phyloP scores from a whole-genome alignment of 1,284 basidiomycete genomes.

The Puccinia horiana region DNA sequence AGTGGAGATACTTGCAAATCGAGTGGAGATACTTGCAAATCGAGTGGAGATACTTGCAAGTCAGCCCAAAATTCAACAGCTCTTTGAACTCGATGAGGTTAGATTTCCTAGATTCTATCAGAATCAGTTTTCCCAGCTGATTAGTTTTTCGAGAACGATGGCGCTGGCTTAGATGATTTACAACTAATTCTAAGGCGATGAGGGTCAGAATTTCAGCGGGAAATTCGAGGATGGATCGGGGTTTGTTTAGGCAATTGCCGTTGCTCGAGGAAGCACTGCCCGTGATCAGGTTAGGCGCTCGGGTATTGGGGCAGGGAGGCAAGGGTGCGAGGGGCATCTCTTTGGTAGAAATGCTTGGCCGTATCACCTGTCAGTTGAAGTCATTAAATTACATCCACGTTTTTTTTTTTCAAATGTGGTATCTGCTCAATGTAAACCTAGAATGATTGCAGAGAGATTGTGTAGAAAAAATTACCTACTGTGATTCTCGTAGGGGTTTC shows the following conservation, averaged over 20 bases:
- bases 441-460: not conserved
- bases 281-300: not conserved
- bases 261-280: not conserved
- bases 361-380: not conserved
- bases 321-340: constrained; percentile 2
- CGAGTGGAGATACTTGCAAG: constrained; percentile 31
- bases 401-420: not conserved
- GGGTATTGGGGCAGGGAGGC: not conserved
- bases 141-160: constrained; percentile 11
- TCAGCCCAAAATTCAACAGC: constrained; percentile 20
- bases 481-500: not conserved
- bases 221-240: constrained; percentile 16
- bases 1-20: constrained; percentile 38
- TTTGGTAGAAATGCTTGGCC: not conserved
- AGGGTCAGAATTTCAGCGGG: constrained; percentile 21
- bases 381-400: not conserved
- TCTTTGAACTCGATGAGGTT: constrained; percentile 29
- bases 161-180: constrained; percentile 8
- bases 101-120: constrained; percentile 1
- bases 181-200: constrained; percentile 2
- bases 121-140: constrained; percentile 15
- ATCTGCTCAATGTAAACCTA: not conserved
- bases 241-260: not conserved
- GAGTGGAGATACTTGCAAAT: constrained; percentile 33
- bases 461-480: not conserved